Evolutionary conservation across 495 filamentous ascomycete genomes (phyloP), one percentile per base, ranked within the genome.

Genomic region (Aspergillus avenaceus): DNA sequence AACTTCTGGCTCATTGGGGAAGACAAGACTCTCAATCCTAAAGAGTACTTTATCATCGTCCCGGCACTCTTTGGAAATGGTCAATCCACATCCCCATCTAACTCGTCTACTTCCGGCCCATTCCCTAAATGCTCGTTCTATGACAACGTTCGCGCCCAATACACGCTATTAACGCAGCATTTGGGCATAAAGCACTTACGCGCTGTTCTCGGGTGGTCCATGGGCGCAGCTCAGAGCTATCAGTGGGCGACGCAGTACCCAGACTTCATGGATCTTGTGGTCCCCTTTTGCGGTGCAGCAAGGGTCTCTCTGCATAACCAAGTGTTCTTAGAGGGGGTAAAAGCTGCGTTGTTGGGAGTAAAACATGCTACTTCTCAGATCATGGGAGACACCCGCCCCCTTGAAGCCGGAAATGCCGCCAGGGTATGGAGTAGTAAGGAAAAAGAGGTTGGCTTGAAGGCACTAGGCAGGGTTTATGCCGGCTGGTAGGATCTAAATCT

Each of bases 201-300:
- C 18, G 82, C 82, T 12, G 84, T 89, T 3, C 36, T 86, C 0
- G 85, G 85, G 4, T 87, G 84, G 83, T 82, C 77, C 19, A 86
- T 89, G 85, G 85, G 84, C 6, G 84, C 75, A 2, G 83, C 73
- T 1, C 84, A 88, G 56, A 80, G 77, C 1, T 85, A 74, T 52
- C 83, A 88, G 54, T 90, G 85, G 86, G 82, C 79, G 12, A 84
- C 83, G 0, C 82, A 83, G 56, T 89, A 82, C 59, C 85, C 86
- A 0, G 81, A 82, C 14, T 86, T 88, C 56, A 80, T 84, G 73
- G 83, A 88, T 45, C 50, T 85, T 13, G 72, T 72, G 0, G 72
- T 84, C 1, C 86, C 86, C 1, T 86, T 89, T 48, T 88, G 86
- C 59, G 81, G 83, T 12, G 74, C 79, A 12, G 84, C 85, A 1